A percentile compares a stretch with the other conserved stretches of the same genome.
phyloP scores from a whole-genome alignment of 225 moss, liverwort and hornwort genomes.

The Marchantia paleacea region DNA sequence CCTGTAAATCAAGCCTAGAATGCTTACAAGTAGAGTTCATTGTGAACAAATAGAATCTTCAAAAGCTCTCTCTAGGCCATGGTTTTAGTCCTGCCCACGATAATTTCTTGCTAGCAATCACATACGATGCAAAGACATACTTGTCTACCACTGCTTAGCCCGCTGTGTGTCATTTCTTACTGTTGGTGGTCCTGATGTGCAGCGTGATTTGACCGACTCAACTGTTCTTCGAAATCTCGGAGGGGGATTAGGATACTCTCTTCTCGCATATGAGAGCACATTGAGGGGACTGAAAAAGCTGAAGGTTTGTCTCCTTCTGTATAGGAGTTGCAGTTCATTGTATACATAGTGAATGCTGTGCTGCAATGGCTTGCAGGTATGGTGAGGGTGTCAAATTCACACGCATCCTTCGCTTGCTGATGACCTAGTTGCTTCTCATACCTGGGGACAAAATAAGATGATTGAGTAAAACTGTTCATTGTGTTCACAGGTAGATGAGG shows the following conservation, averaged over 20 bases:
- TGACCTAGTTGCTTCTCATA: background rate
- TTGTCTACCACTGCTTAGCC: background rate
- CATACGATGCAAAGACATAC: background rate
- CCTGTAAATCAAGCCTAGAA: too few relatives aligned
- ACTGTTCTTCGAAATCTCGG: constrained; percentile 88
- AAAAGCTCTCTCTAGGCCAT: too few relatives aligned
- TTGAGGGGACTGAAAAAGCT: constrained; percentile 68
- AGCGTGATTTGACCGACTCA: constrained; percentile 86
- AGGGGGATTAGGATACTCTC: constrained; percentile 73
- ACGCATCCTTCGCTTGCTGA: background rate
- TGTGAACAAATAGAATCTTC: too few relatives aligned
- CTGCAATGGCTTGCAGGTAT: too few relatives aligned
- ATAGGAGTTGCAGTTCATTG: too few relatives aligned
- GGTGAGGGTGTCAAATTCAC: background rate
- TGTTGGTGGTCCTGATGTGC: constrained; percentile 18
- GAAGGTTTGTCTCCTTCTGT: constrained; percentile 31
- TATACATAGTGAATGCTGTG: too few relatives aligned
- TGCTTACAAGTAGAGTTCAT: too few relatives aligned
- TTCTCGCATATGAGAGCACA: constrained; percentile 86
- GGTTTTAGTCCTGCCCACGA: too few relatives aligned
- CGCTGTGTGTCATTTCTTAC: background rate
- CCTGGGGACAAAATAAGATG: background rate
- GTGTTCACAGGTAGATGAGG: constrained; percentile 61
- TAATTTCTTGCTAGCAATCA: too few relatives aligned
- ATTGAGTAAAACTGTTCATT: background rate